Evolutionary conservation across 495 filamentous ascomycete genomes (phyloP).

Genomic region (Hypoxylon fragiforme): DNA sequence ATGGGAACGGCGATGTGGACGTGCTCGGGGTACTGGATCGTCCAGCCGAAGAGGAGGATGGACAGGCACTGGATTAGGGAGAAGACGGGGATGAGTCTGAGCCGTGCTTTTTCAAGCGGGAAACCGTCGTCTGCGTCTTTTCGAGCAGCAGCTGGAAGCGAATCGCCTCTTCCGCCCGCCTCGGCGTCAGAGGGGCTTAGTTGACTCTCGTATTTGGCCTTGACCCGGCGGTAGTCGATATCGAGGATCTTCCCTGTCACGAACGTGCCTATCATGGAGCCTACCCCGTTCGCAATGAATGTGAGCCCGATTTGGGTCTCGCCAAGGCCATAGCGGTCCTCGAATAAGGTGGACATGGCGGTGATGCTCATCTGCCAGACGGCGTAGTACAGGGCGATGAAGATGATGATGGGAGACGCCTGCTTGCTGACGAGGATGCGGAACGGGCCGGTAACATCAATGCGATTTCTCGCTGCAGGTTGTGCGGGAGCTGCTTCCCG

Average conservation of each 20-base stretch:
- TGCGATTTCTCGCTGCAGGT: constrained; percentile 34
- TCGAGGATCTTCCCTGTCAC: constrained; percentile 52
- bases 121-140: constrained; percentile 36
- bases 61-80: constrained; percentile 37
- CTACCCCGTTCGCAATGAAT: constrained; percentile 56
- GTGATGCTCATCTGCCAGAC: constrained; percentile 63
- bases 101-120: constrained; percentile 46
- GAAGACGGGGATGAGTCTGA: constrained; percentile 40
- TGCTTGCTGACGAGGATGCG: constrained; percentile 50
- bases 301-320: constrained; percentile 55
- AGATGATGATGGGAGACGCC: constrained; percentile 52
- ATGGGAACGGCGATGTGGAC: constrained; percentile 42
- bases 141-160: constrained; percentile 5
- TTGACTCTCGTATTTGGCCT: constrained; percentile 33
- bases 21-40: constrained; percentile 30
- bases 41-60: constrained; percentile 45
- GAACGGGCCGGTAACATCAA: constrained; percentile 49
- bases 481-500: constrained; percentile 14
- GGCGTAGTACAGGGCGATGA: constrained; percentile 55
- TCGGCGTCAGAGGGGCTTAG: constrained; percentile 8
- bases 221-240: constrained; percentile 44
- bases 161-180: background rate
- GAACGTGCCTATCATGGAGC: constrained; percentile 54
- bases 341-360: constrained; percentile 56
- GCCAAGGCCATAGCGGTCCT: constrained; percentile 43